Conservation (phyloP, 208 protist genomes). For the Leptomonas pyrrhocoris region DNA sequence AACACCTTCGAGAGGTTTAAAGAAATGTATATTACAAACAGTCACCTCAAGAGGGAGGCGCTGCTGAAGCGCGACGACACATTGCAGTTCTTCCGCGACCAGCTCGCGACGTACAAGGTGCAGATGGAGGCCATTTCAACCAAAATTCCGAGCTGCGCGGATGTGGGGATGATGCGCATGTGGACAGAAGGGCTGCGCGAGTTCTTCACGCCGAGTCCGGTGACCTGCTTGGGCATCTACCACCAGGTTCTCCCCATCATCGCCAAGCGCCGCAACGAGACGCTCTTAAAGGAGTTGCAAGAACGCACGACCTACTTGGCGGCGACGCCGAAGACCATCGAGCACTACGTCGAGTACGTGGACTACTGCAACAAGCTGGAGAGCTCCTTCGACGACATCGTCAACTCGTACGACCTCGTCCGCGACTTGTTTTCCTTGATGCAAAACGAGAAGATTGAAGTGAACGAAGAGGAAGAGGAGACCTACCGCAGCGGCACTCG, state of each 20-base stretch:
- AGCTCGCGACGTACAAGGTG: constrained; percentile 82
- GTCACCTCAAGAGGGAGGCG: constrained; percentile 57
- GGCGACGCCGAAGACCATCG: constrained; percentile 84
- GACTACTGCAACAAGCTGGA: constrained; percentile 85
- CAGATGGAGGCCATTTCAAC: constrained; percentile 88
- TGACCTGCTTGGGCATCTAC: constrained; percentile 83
- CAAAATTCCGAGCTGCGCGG: constrained; percentile 84
- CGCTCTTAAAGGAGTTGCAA: constrained; percentile 87
- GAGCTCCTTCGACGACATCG: constrained; percentile 76
- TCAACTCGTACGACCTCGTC: constrained; percentile 89
- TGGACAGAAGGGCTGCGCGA: constrained; percentile 86
- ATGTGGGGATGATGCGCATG: constrained; percentile 90
- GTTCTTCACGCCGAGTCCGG: constrained; percentile 91
- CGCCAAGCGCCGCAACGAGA: constrained; percentile 86
- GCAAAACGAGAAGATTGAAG: constrained; percentile 87
- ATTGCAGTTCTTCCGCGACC: constrained; percentile 90
- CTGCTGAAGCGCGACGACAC: constrained; percentile 59
- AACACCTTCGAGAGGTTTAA: constrained; percentile 81
- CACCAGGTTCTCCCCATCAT: constrained; percentile 93
- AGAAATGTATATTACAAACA: constrained; percentile 91
- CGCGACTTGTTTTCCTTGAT: constrained; percentile 89
- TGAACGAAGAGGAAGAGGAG: constrained; percentile 89
- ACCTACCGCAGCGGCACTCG: constrained; percentile 92
- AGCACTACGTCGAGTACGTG: constrained; percentile 93
- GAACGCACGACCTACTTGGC: constrained; percentile 82